A percentile compares a stretch with the other conserved stretches of the same genome.
phyloP scores from a whole-genome alignment of 78 protist genomes.

The Pigoraptor vietnamica region DNA sequence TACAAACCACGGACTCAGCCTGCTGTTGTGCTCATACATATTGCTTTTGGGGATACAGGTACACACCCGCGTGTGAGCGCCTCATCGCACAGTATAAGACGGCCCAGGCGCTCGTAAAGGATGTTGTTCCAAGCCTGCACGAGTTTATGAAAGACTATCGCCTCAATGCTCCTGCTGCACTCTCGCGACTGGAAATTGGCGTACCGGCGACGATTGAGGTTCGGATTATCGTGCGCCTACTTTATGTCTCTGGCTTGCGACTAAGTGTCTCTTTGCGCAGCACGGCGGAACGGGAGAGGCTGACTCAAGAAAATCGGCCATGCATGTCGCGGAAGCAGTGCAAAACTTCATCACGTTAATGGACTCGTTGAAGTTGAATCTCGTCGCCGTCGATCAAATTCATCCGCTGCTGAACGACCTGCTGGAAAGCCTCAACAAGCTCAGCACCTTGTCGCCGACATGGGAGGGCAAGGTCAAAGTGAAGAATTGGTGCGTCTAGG shows the following conservation, averaged over 20 bases:
- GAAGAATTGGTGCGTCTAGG: slow-evolving; percentile 12
- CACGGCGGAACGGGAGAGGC: neutral
- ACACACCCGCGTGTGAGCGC: slow-evolving; percentile 65
- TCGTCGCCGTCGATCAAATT: slow-evolving; percentile 71
- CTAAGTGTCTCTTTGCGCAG: too few species aligned
- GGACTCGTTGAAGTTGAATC: slow-evolving; percentile 65
- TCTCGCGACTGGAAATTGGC: slow-evolving; percentile 1
- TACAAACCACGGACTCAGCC: neutral
- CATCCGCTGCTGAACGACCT: slow-evolving; percentile 64
- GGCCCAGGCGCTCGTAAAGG: slow-evolving; percentile 39
- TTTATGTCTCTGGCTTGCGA: too few species aligned
- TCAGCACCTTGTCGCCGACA: slow-evolving; percentile 45
- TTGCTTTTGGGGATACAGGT: too few species aligned
- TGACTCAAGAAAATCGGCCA: neutral
- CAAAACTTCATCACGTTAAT: slow-evolving; percentile 72
- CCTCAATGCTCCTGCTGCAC: slow-evolving; percentile 21
- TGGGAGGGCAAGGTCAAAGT: slow-evolving; percentile 62
- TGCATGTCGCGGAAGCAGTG: slow-evolving; percentile 66
- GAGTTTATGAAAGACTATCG: slow-evolving; percentile 60
- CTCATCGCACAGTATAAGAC: slow-evolving; percentile 74
- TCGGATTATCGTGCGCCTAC: too few species aligned
- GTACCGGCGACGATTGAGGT: slow-evolving; percentile 46
- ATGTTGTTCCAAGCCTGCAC: slow-evolving; percentile 23
- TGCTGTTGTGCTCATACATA: too few species aligned
- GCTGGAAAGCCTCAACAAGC: slow-evolving; percentile 45